phyloP scores from a whole-genome alignment of 768 basidiomycete genomes.

The Tricholoma furcatifolium region DNA sequence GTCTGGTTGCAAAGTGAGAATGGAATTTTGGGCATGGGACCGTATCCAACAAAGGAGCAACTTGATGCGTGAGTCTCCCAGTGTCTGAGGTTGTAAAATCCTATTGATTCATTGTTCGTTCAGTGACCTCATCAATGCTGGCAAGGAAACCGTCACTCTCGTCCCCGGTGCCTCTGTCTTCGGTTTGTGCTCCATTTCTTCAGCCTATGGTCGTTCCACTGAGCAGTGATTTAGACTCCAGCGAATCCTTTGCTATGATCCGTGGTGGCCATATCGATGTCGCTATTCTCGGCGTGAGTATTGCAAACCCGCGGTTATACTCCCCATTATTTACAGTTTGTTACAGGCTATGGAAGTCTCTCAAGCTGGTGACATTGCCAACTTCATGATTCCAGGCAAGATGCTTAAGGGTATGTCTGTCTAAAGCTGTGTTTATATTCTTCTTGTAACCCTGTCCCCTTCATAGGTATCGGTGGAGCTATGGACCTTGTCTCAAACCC shows the following conservation, averaged over 20 bases:
- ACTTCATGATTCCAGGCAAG: constrained; percentile 98
- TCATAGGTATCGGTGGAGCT: constrained; percentile 85
- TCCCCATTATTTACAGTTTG: constrained; percentile 49
- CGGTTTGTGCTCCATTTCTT: constrained; percentile 45
- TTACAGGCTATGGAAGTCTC: constrained; percentile 92
- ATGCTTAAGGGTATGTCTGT: constrained; percentile 65
- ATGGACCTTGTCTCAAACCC: constrained; percentile 98
- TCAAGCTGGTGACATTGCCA: constrained; percentile 89
- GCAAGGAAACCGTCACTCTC: constrained; percentile 92
- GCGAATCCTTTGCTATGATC: constrained; percentile 97
- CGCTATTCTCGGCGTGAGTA: constrained; percentile 83
- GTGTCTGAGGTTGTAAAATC: background rate
- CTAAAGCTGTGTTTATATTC: background rate
- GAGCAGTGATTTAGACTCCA: constrained; percentile 56
- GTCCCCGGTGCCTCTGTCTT: constrained; percentile 91
- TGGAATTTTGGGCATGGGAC: constrained; percentile 86
- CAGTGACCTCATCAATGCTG: constrained; percentile 91
- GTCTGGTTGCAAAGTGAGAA: constrained; percentile 96
- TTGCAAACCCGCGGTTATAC: constrained; percentile 41
- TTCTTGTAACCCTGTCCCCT: background rate
- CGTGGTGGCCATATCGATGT: constrained; percentile 95
- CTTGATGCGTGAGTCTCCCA: constrained; percentile 67
- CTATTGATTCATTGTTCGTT: constrained; percentile 4
- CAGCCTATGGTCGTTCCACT: no score
- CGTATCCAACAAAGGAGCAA: constrained; percentile 80